phyloP scores from a whole-genome alignment of 805 yeast genomes.

The Brettanomyces anomalus region DNA sequence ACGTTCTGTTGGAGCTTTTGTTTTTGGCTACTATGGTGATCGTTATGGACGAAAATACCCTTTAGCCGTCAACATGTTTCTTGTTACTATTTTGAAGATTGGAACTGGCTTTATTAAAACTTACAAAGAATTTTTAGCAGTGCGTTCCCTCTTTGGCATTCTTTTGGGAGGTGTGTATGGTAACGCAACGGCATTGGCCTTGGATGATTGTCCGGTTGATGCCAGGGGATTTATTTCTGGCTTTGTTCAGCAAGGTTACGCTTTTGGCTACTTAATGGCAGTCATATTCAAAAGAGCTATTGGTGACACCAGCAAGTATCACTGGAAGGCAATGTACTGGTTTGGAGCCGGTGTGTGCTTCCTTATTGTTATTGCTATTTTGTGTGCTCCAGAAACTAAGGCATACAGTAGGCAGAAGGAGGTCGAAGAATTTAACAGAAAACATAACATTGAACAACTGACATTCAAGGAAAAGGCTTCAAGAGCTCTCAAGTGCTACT shows the following conservation, averaged over 20 bases:
- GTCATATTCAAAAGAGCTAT: constrained; percentile 60
- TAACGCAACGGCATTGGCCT: constrained; percentile 42
- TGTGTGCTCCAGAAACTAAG: constrained; percentile 41
- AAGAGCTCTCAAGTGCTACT: constrained; percentile 36
- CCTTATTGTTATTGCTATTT: constrained; percentile 33
- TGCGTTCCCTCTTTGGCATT: constrained; percentile 54
- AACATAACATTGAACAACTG: constrained; percentile 22
- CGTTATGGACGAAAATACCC: constrained; percentile 57
- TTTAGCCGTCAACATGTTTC: constrained; percentile 33
- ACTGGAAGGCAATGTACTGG: constrained; percentile 64
- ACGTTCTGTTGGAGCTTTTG: constrained; percentile 55
- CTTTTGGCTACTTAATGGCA: constrained; percentile 58
- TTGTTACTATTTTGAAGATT: constrained; percentile 46
- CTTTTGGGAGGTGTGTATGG: constrained; percentile 52
- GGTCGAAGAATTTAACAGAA: constrained; percentile 23
- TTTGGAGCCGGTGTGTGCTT: constrained; percentile 54
- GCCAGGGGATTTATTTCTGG: constrained; percentile 57
- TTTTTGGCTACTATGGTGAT: constrained; percentile 55
- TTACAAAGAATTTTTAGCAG: constrained; percentile 49
- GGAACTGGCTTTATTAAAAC: constrained; percentile 56
- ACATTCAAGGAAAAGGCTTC: constrained; percentile 26
- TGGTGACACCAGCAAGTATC: constrained; percentile 39
- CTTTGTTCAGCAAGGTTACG: constrained; percentile 74
- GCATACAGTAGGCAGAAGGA: constrained; percentile 37
- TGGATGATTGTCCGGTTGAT: constrained; percentile 43